Evolutionary conservation across 306 rosid genomes (phyloP), one percentile per base, ranked within the genome.

Genomic region (Acacia crassicarpa): DNA sequence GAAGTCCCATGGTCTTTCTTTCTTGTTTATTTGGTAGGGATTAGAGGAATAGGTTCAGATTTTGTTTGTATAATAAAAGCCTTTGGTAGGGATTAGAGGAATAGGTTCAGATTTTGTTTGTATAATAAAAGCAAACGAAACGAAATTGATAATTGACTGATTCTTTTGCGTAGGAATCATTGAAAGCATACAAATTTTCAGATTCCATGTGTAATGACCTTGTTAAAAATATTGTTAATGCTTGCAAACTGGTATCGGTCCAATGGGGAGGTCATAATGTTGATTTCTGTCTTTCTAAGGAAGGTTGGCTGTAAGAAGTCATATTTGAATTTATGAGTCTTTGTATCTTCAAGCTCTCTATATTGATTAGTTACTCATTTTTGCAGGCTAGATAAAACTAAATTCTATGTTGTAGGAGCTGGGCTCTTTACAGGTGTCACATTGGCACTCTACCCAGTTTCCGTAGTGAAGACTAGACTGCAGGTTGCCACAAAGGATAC

Each of bases 361-460:
- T 82, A 13, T 83, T 75, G 65, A 84, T 46, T 43, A 30, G 49
- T 72, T 86, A 71, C 30, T 69, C 67, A 58, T 78, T 69, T 78
- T 56, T 89, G 89, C 92, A 95, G 98, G 97, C 87, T 95, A 81
- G 97, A 95, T 82, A 90, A 93, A 81, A 83, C 85, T 20, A 95
- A 95, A 81, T 91, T 95, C 83, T 95, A 87, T 86, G 97, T 87
- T 7, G 87, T 91, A 14, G 98, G 98, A 81, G 94, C 95, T 71
- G 98, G 97, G 40, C 91, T 95, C 81, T 95, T 91, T 72, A 91
- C 98, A 3, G 97, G 98, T 81, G 84, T 93, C 65, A 93, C 98
- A 12, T 85, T 90, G 79, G 95, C 91, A 25, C 92, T 95, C 76
- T 91, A 95, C 85, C 98, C 98, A 6, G 90, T 93, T 56, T 91